Evolutionary conservation across 257 asterid genomes (phyloP).

Genomic region (Nicotiana otophora): DNA sequence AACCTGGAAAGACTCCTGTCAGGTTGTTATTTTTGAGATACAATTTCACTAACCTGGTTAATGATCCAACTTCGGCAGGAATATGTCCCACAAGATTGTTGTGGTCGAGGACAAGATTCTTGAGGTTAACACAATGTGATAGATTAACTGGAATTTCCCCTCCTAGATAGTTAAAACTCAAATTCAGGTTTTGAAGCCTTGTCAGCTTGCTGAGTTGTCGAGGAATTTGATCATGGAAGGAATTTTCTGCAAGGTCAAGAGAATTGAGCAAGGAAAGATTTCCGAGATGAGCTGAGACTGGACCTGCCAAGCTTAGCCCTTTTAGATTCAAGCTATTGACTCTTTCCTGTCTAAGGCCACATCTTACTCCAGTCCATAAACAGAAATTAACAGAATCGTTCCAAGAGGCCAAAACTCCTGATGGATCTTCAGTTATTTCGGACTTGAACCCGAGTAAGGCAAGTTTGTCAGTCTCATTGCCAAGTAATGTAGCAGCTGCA

Average conservation of each 20-base stretch:
- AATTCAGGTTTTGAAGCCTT: constrained; percentile 28
- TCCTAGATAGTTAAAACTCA: constrained; percentile 30
- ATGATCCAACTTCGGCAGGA: constrained; percentile 15
- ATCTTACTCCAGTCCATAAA: constrained; percentile 43
- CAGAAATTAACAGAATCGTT: constrained; percentile 30
- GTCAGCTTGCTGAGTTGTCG: constrained; percentile 29
- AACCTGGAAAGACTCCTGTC: constrained; percentile 37
- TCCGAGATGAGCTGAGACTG: constrained; percentile 31
- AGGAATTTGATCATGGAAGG: constrained; percentile 31
- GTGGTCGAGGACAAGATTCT: constrained; percentile 24
- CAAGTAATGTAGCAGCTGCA: constrained; percentile 14
- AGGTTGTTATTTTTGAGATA: constrained; percentile 40
- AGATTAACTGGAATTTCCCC: constrained; percentile 33
- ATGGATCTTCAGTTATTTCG: constrained; percentile 37
- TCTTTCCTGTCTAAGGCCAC: constrained; percentile 17
- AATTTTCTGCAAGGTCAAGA: constrained; percentile 37
- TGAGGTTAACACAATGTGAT: constrained; percentile 24
- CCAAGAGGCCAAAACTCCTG: constrained; percentile 30
- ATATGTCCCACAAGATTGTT: constrained; percentile 27
- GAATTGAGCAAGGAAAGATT: constrained; percentile 31
- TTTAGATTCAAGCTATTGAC: constrained; percentile 33
- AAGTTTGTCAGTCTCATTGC: constrained; percentile 29
- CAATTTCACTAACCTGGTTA: constrained; percentile 13
- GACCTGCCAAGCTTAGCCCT: constrained; percentile 26
- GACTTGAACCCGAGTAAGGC: constrained; percentile 48